Percentiles rank a stretch among this genome's conserved stretches.
Evolutionary conservation across 2,329 filamentous ascomycete species (phyloP).

Genomic region (Sphaerostilbella broomeana): DNA sequence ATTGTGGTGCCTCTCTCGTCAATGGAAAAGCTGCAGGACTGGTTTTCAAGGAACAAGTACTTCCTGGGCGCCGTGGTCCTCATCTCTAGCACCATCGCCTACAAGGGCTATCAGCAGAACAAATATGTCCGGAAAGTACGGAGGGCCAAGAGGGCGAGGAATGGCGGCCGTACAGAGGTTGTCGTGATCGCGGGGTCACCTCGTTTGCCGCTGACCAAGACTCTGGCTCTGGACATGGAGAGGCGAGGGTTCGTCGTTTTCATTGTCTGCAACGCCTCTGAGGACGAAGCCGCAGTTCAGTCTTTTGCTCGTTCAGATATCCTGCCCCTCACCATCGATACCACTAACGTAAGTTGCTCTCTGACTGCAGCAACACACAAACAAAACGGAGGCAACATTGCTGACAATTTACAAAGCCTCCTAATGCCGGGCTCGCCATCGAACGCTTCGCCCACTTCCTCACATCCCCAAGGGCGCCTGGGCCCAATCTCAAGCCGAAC

Average conservation of each 20-base stretch:
- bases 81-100: slow-evolving; percentile 59
- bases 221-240: slow-evolving; percentile 80
- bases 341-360: slow-evolving; percentile 59
- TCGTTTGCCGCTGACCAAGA: slow-evolving; percentile 74
- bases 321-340: slow-evolving; percentile 72
- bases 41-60: slow-evolving; percentile 67
- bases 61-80: slow-evolving; percentile 65
- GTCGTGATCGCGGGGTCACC: slow-evolving; percentile 83
- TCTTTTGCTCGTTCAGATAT: slow-evolving; percentile 75
- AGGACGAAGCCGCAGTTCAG: slow-evolving; percentile 76
- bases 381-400: background rate
- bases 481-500: slow-evolving; percentile 68
- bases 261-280: slow-evolving; percentile 74
- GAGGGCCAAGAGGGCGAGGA: slow-evolving; percentile 69
- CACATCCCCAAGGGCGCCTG: slow-evolving; percentile 66
- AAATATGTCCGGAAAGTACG: slow-evolving; percentile 60
- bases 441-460: slow-evolving; percentile 67
- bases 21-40: slow-evolving; percentile 56
- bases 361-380: background rate
- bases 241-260: slow-evolving; percentile 90
- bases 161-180: slow-evolving; percentile 82
- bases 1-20: slow-evolving; percentile 28
- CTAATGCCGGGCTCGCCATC: slow-evolving; percentile 60
- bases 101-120: slow-evolving; percentile 42
- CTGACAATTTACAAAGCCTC: slow-evolving; percentile 45